phyloP scores from a whole-genome alignment of 2,329 filamentous ascomycete species.

The Claviceps quebecensis region DNA sequence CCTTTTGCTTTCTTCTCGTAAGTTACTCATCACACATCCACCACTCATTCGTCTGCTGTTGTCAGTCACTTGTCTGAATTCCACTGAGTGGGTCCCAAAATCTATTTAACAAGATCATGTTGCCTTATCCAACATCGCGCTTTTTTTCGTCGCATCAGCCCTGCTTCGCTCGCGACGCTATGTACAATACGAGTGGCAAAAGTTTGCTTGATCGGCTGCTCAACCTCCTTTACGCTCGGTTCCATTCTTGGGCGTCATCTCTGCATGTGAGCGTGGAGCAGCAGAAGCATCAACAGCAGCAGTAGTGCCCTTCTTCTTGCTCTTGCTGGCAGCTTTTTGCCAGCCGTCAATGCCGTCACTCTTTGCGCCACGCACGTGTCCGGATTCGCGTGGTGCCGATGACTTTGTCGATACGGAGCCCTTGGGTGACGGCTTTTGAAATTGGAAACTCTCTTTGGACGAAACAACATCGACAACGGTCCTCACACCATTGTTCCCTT shows the following conservation, averaged over 20 bases:
- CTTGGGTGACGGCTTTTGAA: constrained; percentile 11
- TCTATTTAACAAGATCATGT: constrained; percentile 2
- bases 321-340: constrained; percentile 44
- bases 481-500: not conserved
- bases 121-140: constrained; percentile 6
- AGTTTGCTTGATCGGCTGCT: not conserved
- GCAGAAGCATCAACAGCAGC: constrained; percentile 28
- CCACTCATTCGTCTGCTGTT: not conserved
- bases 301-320: constrained; percentile 34
- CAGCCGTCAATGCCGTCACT: constrained; percentile 41
- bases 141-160: not conserved
- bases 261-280: constrained; percentile 25
- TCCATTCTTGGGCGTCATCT: constrained; percentile 43
- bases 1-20: not conserved
- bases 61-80: constrained; percentile 2
- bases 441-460: constrained; percentile 1
- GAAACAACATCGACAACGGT: not conserved
- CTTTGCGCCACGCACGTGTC: constrained; percentile 38
- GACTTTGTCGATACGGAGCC: constrained; percentile 14
- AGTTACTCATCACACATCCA: constrained; percentile 1
- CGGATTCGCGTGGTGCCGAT: constrained; percentile 33
- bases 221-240: constrained; percentile 47
- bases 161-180: not conserved
- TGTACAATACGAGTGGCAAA: not conserved
- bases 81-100: constrained; percentile 1